Percentiles rank a stretch among this genome's conserved stretches.
phyloP scores from a whole-genome alignment of 2,329 filamentous ascomycete genomes.

The Hirsutella minnesotensis region DNA sequence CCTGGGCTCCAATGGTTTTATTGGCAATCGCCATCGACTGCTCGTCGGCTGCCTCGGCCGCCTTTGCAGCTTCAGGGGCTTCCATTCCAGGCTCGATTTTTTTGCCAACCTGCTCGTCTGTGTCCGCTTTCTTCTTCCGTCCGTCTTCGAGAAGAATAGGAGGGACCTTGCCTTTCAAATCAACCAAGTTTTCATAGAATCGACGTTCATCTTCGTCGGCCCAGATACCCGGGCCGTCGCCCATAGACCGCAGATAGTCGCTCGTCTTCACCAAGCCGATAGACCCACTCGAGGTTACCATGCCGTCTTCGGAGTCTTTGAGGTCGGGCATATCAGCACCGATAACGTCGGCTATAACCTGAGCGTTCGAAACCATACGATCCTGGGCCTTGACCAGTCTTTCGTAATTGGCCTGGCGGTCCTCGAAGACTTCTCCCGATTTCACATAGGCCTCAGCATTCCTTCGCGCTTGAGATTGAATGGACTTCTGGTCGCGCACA shows the following conservation, averaged over 20 bases:
- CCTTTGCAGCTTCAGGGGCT: constrained; percentile 35
- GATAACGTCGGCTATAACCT: constrained; percentile 78
- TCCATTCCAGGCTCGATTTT: constrained; percentile 50
- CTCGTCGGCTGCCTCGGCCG: constrained; percentile 53
- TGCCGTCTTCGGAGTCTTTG: constrained; percentile 65
- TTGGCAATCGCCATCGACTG: constrained; percentile 91
- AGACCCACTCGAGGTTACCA: constrained; percentile 54
- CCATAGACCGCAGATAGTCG: constrained; percentile 82
- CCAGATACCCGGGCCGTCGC: constrained; percentile 91
- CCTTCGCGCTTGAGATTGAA: constrained; percentile 75
- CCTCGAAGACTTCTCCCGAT: constrained; percentile 95
- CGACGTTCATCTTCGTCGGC: constrained; percentile 95
- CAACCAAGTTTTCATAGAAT: constrained; percentile 94
- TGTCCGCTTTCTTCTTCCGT: constrained; percentile 83
- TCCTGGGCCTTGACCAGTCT: constrained; percentile 89
- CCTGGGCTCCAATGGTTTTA: constrained; percentile 94
- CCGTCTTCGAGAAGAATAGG: constrained; percentile 85
- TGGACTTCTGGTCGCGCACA: constrained; percentile 80
- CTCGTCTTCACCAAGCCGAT: constrained; percentile 92
- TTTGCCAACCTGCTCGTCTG: constrained; percentile 73
- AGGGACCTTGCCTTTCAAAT: constrained; percentile 91
- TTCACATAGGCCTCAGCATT: constrained; percentile 98
- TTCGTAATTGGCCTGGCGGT: constrained; percentile 90
- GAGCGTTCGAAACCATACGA: constrained; percentile 78
- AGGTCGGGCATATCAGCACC: constrained; percentile 89